phyloP scores from a whole-genome alignment of 2,329 filamentous ascomycete species.

The Huntiella abstrusa region DNA sequence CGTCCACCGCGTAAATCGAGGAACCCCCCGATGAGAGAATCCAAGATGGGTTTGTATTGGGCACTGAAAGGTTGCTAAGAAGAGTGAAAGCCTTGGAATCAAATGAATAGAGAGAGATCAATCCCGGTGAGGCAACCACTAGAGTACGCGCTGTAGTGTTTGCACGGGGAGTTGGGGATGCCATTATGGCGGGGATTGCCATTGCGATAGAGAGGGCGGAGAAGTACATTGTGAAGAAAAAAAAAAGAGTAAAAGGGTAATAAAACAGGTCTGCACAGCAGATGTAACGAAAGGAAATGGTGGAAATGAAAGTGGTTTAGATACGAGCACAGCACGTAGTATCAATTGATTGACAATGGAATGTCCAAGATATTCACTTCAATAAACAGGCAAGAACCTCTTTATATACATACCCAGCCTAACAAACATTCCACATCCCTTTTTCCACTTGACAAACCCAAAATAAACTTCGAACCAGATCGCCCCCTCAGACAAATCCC shows the following conservation, averaged over 20 bases:
- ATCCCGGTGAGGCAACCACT: conserved; percentile 23
- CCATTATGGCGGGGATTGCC: conserved; percentile 16
- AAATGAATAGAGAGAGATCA: conserved; percentile 23
- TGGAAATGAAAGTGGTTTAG: neutral
- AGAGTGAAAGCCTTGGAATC: conserved; percentile 19
- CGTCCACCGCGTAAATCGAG: conserved; percentile 28
- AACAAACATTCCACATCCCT: too few relatives aligned
- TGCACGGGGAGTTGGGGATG: conserved; percentile 20
- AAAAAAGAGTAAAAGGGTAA: conserved; percentile 2
- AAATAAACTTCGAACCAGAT: too few relatives aligned
- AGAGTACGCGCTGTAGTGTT: conserved; percentile 16
- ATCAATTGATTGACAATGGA: neutral
- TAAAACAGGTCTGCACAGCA: neutral
- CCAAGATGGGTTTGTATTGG: conserved; percentile 25
- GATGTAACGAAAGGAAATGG: neutral
- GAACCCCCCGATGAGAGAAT: conserved; percentile 23
- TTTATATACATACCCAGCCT: neutral
- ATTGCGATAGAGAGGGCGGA: neutral
- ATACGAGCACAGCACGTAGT: neutral
- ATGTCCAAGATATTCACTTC: neutral
- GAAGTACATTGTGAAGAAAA: neutral
- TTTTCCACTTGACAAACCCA: too few relatives aligned
- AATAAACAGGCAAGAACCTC: neutral
- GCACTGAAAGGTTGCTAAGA: conserved; percentile 18
- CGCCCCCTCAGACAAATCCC: too few relatives aligned